Evolutionary conservation across 1,139 yeast genomes (phyloP).

Genomic region (Blastobotrys niveus): DNA sequence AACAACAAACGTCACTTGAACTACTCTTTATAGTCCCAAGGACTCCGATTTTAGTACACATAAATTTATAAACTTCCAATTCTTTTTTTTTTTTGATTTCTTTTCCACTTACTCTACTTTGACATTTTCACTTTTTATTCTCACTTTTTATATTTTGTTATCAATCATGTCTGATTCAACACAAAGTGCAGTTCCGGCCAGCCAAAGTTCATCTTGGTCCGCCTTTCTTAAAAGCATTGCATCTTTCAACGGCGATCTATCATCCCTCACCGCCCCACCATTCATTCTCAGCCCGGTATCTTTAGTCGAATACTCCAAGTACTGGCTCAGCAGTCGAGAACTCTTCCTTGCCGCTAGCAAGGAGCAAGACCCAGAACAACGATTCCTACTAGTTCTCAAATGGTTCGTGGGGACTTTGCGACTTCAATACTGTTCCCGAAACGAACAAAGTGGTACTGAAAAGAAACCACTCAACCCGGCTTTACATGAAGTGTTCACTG

Average conservation of each 20-base stretch:
- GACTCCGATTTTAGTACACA: too few species aligned
- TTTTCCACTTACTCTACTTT: neutral
- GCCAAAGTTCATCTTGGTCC: conserved; percentile 26
- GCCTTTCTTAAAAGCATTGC: conserved; percentile 81
- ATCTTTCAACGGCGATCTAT: conserved; percentile 88
- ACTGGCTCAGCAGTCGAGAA: conserved; percentile 77
- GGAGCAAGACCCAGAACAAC: conserved; percentile 43
- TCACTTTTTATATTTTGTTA: neutral
- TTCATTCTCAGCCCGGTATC: conserved; percentile 90
- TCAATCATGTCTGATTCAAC: neutral
- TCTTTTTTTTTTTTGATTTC: neutral
- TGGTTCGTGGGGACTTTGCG: conserved; percentile 91
- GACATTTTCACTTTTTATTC: neutral
- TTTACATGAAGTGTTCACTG: conserved; percentile 86
- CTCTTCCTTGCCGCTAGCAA: conserved; percentile 64
- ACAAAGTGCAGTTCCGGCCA: conserved; percentile 14
- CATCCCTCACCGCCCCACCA: conserved; percentile 97
- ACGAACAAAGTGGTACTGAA: conserved; percentile 84
- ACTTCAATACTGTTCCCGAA: conserved; percentile 90
- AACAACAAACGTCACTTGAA: too few species aligned
- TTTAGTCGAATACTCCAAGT: conserved; percentile 82
- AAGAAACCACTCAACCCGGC: conserved; percentile 95
- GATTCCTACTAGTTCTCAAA: conserved; percentile 75
- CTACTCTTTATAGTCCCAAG: too few species aligned
- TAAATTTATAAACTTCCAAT: neutral